Percentiles rank a stretch among this genome's conserved stretches.
phyloP scores from a whole-genome alignment of 177 flowering plant genomes.

The Vitis hybrid region DNA sequence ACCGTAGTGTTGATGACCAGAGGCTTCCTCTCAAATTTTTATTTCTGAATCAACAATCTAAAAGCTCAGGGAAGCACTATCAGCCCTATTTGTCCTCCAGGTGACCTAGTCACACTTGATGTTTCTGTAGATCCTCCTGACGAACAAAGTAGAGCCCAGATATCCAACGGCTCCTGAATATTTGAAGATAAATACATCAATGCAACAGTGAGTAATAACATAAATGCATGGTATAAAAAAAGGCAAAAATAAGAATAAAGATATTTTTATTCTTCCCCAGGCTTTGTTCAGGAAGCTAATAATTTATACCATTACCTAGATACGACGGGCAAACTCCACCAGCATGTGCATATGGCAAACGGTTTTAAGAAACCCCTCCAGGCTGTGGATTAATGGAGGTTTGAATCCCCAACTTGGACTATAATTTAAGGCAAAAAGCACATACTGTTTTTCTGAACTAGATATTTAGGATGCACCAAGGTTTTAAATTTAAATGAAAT shows the following conservation, averaged over 20 bases:
- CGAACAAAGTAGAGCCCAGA: constrained; percentile 73
- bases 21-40: constrained; percentile 14
- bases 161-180: constrained; percentile 79
- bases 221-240: neutral
- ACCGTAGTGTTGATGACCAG: constrained; percentile 9
- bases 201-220: neutral
- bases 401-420: no score
- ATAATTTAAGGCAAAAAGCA: no score
- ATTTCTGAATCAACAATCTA: neutral
- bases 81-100: constrained; percentile 1
- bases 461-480: no score
- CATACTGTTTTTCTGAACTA: no score
- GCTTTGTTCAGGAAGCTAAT: neutral
- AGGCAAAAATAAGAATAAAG: neutral
- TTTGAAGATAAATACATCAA: neutral
- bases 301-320: neutral
- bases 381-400: no score
- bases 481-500: no score
- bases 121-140: constrained; percentile 84
- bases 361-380: no score
- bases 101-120: constrained; percentile 71
- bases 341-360: no score
- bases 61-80: constrained; percentile 13
- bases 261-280: neutral
- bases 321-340: no score